Percentiles rank a stretch among this genome's conserved stretches.
phyloP scores from a whole-genome alignment of 306 rosid species.

The Carpinus fangiana region DNA sequence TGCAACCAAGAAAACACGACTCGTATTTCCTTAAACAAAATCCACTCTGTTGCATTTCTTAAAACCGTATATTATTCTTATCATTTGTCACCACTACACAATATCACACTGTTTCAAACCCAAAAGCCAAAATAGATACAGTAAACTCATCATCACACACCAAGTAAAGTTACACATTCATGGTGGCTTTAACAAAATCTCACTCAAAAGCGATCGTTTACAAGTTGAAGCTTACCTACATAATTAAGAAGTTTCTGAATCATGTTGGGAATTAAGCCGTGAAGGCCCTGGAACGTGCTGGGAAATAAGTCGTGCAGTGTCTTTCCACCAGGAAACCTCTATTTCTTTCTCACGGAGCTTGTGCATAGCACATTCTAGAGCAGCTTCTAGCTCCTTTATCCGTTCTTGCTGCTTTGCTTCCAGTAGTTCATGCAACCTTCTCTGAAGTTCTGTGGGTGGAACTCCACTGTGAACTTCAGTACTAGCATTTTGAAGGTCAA shows the following conservation, averaged over 20 bases:
- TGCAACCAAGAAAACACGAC: too few relatives aligned
- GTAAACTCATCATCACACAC: constrained; percentile 20
- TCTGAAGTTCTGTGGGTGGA: constrained; percentile 67
- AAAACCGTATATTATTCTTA: neutral
- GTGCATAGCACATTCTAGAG: constrained; percentile 56
- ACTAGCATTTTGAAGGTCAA: constrained; percentile 46
- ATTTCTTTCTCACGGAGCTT: constrained; percentile 62
- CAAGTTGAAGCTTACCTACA: constrained; percentile 36
- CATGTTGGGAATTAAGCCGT: constrained; percentile 46
- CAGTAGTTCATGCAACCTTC: constrained; percentile 74
- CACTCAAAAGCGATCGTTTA: constrained; percentile 28
- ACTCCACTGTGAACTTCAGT: constrained; percentile 56
- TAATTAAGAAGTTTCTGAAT: constrained; percentile 35
- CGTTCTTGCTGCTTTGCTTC: constrained; percentile 71
- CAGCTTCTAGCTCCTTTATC: constrained; percentile 68
- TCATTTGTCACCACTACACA: neutral
- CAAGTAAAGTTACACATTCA: constrained; percentile 9
- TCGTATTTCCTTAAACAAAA: neutral
- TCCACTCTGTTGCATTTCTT: neutral
- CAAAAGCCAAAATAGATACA: neutral
- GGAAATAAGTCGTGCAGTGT: constrained; percentile 50
- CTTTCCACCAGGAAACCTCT: constrained; percentile 80
- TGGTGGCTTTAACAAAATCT: constrained; percentile 14
- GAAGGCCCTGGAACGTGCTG: constrained; percentile 54
- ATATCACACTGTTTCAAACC: neutral